These are phyloP conservation scores for Didymella exigua DNA, from an alignment of 2,329 filamentous ascomycete genomes.

Conservation along the genomic window DNA sequence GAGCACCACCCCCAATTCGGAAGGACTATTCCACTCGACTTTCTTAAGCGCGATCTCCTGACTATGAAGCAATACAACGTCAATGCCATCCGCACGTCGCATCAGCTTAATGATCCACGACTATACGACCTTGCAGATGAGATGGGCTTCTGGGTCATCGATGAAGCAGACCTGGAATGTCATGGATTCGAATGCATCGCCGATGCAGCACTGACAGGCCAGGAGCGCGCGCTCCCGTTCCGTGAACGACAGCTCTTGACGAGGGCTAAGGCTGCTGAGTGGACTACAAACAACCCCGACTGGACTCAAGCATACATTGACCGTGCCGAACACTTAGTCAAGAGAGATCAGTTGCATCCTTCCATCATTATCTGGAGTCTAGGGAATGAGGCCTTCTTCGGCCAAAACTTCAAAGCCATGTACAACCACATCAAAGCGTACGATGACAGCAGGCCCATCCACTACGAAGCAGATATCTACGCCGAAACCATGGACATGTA, in stretches of 20 bases:
- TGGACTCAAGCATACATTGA: constrained; percentile 72
- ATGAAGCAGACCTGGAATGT: constrained; percentile 58
- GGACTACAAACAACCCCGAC: constrained; percentile 64
- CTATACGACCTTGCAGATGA: constrained; percentile 68
- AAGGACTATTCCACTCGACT: constrained; percentile 67
- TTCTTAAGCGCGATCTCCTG: constrained; percentile 65
- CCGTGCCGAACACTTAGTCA: constrained; percentile 66
- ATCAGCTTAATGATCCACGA: constrained; percentile 68
- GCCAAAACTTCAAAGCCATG: constrained; percentile 71
- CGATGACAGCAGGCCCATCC: constrained; percentile 65
- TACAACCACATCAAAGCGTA: constrained; percentile 63
- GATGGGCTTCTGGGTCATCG: constrained; percentile 70
- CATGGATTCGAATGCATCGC: constrained; percentile 52
- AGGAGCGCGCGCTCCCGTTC: constrained; percentile 57
- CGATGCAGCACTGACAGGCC: constrained; percentile 30
- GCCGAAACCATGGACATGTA: constrained; percentile 69
- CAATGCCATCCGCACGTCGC: constrained; percentile 71
- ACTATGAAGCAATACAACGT: constrained; percentile 74
- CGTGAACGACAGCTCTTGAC: constrained; percentile 65
- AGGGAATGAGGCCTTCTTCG: constrained; percentile 76
- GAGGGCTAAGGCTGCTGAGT: constrained; percentile 61
- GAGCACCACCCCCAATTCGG: constrained; percentile 71
- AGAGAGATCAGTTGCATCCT: constrained; percentile 72
- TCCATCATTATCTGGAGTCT: constrained; percentile 76
- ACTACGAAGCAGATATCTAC: constrained; percentile 69